phyloP scores from a whole-genome alignment of 306 rosid species.

The Vigna nakashimae region DNA sequence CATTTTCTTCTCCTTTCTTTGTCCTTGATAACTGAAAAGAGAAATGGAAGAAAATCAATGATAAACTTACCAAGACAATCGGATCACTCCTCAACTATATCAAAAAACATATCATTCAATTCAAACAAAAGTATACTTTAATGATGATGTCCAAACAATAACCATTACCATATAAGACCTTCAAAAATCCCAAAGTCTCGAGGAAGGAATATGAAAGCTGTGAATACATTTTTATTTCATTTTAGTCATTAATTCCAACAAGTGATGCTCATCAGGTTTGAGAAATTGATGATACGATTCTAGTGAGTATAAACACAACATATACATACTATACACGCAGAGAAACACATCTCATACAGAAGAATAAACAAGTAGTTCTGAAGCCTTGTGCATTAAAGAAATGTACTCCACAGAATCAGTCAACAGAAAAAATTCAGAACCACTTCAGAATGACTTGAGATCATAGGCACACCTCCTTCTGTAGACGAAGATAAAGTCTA shows the following conservation, averaged over 20 bases:
- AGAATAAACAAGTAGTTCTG: constrained; percentile 14
- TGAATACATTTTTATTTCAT: background rate
- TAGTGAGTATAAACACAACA: background rate
- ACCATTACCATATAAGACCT: constrained; percentile 20
- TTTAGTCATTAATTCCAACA: constrained; percentile 19
- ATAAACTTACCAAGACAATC: background rate
- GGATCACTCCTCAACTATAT: constrained; percentile 7
- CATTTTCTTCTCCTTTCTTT: constrained; percentile 65
- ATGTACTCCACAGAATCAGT: background rate
- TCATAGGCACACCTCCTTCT: constrained; percentile 68
- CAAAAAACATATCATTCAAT: constrained; percentile 13
- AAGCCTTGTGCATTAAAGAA: background rate
- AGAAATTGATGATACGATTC: constrained; percentile 27
- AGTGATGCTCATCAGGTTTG: background rate
- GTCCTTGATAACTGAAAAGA: constrained; percentile 65
- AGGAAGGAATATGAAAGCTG: constrained; percentile 1
- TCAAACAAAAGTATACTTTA: constrained; percentile 10
- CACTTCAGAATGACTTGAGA: constrained; percentile 28
- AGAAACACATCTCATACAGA: background rate
- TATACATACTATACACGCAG: background rate
- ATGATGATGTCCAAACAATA: constrained; percentile 11
- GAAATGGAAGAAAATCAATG: constrained; percentile 33
- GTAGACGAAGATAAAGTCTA: constrained; percentile 76
- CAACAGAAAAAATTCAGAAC: constrained; percentile 5
- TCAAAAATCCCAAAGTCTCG: background rate